Evolutionary conservation across 169 alveolate species (phyloP), one percentile per base, ranked within the genome.

Genomic region (Ichthyophthirius multifiliis): DNA sequence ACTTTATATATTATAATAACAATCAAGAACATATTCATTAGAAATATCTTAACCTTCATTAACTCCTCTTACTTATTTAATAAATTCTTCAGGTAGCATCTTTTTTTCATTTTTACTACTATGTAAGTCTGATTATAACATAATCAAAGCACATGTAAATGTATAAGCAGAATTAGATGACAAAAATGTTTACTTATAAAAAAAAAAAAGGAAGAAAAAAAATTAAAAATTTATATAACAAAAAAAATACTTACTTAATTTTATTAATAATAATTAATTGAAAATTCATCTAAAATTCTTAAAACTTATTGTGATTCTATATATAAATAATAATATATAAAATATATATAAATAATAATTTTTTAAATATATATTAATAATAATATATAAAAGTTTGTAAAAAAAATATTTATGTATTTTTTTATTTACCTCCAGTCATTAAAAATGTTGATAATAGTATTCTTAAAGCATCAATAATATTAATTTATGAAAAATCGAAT

Each of bases 351-450:
- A 47, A 4, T 16, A 47, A 47, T 47, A n/a, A n/a, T 47, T 47
- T 31, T n/a, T 47, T 18, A n/a, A 47, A n/a, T 47, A n/a, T 6
- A 47, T 7, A n/a, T 47, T 4, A 46, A n/a, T 47, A n/a, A n/a
- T n/a, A n/a, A n/a, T n/a, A n/a, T n/a, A n/a, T n/a, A n/a, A n/a
- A n/a, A n/a, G n/a, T n/a, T n/a, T n/a, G n/a, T n/a, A n/a, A n/a
- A n/a, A n/a, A n/a, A n/a, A n/a, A n/a, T n/a, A n/a, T n/a, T n/a
- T n/a, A n/a, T n/a, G n/a, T n/a, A n/a, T n/a, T n/a, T n/a, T n/a
- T n/a, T n/a, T 15, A 27, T 15, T 55, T 55, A 55, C 71, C 71
- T 55, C 71, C 71, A 10, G 71, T 55, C 71, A 55, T 55, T 55
- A 55, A 55, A 39, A 55, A 55, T 0, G 71, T 55, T 15, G 71